These are phyloP conservation scores for Globisporangium canariense DNA, from an alignment of 352 stramenopile species.

Conservation along the genomic window DNA sequence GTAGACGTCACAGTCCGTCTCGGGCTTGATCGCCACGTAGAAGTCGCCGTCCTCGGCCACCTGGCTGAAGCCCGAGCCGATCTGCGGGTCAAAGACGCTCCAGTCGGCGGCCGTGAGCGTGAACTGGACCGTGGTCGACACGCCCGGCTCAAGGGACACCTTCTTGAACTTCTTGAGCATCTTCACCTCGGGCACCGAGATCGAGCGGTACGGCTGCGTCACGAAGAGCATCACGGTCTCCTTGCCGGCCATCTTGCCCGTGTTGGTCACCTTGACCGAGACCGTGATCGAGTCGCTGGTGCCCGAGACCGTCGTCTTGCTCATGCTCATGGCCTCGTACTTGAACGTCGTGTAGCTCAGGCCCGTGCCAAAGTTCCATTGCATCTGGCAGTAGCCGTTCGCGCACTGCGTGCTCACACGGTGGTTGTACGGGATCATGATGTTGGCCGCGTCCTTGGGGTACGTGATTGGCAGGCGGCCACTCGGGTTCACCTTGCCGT, in stretches of 20 bases:
- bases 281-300: conserved; percentile 11
- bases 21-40: conserved; percentile 53
- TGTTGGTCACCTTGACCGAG: conserved; percentile 68
- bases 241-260: conserved; percentile 47
- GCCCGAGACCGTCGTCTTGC: conserved; percentile 33
- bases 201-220: conserved; percentile 51
- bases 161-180: conserved; percentile 79
- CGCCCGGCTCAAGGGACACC: conserved; percentile 50
- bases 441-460: conserved; percentile 55
- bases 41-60: conserved; percentile 50
- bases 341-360: conserved; percentile 70
- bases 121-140: conserved; percentile 30
- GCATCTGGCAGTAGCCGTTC: conserved; percentile 39
- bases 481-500: conserved; percentile 75
- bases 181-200: conserved; percentile 79
- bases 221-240: conserved; percentile 81
- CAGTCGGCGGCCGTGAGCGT: conserved; percentile 32
- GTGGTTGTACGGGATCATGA: conserved; percentile 79
- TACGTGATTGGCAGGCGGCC: conserved; percentile 82
- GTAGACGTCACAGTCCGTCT: conserved; percentile 49
- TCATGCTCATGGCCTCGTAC: conserved; percentile 45
- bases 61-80: conserved; percentile 45
- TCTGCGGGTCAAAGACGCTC: conserved; percentile 52
- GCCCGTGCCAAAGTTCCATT: conserved; percentile 66
- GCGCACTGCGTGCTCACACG: conserved; percentile 49